Percentiles rank a stretch among this genome's conserved stretches.
Conservation (phyloP, 257 asterid genomes). For the Paulownia fortunei region DNA sequence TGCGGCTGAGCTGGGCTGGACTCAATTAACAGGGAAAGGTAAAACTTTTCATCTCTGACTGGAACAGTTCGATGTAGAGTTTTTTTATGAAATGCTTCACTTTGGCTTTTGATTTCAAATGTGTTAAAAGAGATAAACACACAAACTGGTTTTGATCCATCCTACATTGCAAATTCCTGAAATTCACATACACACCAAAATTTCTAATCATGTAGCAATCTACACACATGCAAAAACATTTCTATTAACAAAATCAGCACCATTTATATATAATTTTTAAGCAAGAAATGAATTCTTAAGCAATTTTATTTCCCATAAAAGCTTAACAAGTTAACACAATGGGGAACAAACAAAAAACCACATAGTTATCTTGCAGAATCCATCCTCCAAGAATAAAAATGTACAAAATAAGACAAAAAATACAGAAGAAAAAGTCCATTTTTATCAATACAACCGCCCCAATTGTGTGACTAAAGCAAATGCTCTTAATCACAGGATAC, state of each 20-base stretch:
- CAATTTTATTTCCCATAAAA: conserved; percentile 3
- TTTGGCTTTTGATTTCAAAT: conserved; percentile 11
- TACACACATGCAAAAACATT: conserved; percentile 21
- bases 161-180: background rate
- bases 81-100: background rate
- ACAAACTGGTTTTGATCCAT: background rate
- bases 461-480: background rate
- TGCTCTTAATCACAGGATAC: background rate
- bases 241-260: background rate
- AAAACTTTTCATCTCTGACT: background rate
- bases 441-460: background rate
- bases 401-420: background rate
- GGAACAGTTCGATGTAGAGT: background rate
- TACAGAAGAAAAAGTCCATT: background rate
- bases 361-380: conserved; percentile 1
- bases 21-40: background rate
- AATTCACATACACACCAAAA: background rate
- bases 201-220: background rate
- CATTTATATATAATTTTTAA: background rate
- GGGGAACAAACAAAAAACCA: background rate
- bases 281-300: conserved; percentile 17
- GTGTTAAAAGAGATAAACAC: background rate
- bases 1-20: background rate
- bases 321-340: conserved; percentile 6
- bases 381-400: background rate